Evolutionary conservation across 148 eudicot genomes (phyloP).

Genomic region (Rhododendron griersonianum): DNA sequence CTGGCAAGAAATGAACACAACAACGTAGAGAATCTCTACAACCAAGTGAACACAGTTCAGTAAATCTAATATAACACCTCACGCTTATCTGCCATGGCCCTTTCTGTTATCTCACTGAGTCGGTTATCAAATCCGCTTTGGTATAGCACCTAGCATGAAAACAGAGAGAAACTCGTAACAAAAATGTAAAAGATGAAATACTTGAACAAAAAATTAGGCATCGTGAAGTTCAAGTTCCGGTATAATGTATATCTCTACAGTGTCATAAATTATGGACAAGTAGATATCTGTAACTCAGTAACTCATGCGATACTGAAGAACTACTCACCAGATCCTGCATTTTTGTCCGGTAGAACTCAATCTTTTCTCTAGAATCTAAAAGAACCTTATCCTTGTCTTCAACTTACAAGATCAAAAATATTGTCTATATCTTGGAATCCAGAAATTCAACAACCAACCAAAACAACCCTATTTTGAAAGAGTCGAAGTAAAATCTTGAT

Average conservation of each 20-base stretch:
- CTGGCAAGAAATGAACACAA: neutral
- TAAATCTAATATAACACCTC: slow-evolving; percentile 51
- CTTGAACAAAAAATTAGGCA: neutral
- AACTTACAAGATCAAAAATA: slow-evolving; percentile 34
- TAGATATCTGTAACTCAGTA: neutral
- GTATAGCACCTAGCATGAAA: slow-evolving; percentile 62
- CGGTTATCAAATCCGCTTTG: slow-evolving; percentile 95
- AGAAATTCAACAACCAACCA: too few species aligned
- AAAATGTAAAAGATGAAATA: neutral
- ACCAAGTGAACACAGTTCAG: neutral
- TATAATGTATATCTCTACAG: neutral
- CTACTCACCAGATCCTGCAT: slow-evolving; percentile 57
- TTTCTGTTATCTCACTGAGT: slow-evolving; percentile 95
- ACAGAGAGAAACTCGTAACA: slow-evolving; percentile 2
- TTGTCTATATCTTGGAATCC: too few species aligned
- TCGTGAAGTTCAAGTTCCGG: neutral
- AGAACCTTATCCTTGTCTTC: slow-evolving; percentile 59
- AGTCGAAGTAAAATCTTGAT: too few species aligned
- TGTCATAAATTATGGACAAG: neutral
- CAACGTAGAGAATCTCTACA: neutral
- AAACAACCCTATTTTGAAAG: too few species aligned
- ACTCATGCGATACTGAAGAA: slow-evolving; percentile 6
- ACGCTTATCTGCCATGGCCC: slow-evolving; percentile 87
- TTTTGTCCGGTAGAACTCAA: slow-evolving; percentile 83
- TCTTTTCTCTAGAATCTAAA: slow-evolving; percentile 90